These are phyloP conservation scores for Heimioporus sp. DNA, from an alignment of 768 basidiomycete genomes.

Conservation along the genomic window DNA sequence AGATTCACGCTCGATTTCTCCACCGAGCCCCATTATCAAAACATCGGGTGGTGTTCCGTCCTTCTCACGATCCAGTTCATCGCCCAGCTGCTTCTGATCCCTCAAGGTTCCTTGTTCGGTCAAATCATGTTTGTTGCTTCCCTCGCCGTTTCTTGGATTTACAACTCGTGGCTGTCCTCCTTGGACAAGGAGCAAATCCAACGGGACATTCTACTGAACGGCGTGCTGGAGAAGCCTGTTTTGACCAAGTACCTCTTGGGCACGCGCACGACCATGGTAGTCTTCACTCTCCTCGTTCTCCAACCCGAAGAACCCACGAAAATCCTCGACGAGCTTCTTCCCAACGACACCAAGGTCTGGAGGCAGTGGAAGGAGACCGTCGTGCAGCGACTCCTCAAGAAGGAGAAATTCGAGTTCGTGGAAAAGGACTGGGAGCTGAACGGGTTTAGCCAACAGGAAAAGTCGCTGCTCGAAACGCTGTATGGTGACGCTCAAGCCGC, in stretches of 20 bases:
- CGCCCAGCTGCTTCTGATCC: slow-evolving; percentile 34
- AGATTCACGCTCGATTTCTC: slow-evolving; percentile 27
- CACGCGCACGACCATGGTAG: slow-evolving; percentile 25
- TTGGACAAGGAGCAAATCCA: slow-evolving; percentile 36
- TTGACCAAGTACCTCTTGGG: slow-evolving; percentile 27
- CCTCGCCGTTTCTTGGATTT: slow-evolving; percentile 34
- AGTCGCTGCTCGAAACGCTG: slow-evolving; percentile 21
- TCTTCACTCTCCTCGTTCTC: slow-evolving; percentile 25
- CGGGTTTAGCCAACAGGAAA: slow-evolving; percentile 16
- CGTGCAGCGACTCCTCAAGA: slow-evolving; percentile 11
- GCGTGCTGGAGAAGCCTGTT: slow-evolving; percentile 20
- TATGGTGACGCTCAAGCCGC: slow-evolving; percentile 24
- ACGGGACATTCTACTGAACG: slow-evolving; percentile 20
- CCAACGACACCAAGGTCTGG: slow-evolving; percentile 31
- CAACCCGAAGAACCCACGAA: slow-evolving; percentile 17
- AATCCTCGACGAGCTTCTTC: slow-evolving; percentile 23
- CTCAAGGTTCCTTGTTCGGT: slow-evolving; percentile 32
- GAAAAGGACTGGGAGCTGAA: slow-evolving; percentile 21
- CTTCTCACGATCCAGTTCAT: slow-evolving; percentile 34
- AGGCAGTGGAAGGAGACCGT: slow-evolving; percentile 24
- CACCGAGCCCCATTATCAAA: slow-evolving; percentile 24
- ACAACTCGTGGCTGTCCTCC: slow-evolving; percentile 35
- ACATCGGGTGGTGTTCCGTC: slow-evolving; percentile 31
- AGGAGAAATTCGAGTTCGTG: slow-evolving; percentile 24
- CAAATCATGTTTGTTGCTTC: slow-evolving; percentile 35